Percentiles rank a stretch among this genome's conserved stretches.
These are phyloP conservation scores for Rhodamnia rubescens DNA, from an alignment of 345 rosid species.

Conservation along the genomic window DNA sequence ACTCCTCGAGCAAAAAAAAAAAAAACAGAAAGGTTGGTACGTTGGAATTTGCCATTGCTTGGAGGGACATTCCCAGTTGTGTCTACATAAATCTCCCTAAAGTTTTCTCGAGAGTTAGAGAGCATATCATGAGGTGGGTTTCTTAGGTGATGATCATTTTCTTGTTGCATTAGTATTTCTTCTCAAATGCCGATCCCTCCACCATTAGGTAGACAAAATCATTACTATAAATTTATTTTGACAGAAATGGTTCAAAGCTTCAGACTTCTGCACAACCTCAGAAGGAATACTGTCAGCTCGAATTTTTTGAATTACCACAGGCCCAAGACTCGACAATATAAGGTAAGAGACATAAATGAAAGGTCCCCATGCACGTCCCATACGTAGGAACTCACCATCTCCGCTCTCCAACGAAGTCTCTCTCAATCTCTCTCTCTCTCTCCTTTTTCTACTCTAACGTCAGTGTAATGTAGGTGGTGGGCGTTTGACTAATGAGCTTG, in stretches of 20 bases:
- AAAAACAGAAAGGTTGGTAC: background rate
- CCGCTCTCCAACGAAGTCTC: background rate
- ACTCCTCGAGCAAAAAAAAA: background rate
- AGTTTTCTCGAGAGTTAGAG: background rate
- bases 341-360: background rate
- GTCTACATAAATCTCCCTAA: background rate
- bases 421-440: background rate
- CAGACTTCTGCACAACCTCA: background rate
- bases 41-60: background rate
- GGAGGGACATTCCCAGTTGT: background rate
- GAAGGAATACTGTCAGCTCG: background rate
- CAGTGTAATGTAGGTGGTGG: background rate
- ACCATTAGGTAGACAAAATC: background rate
- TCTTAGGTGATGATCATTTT: background rate
- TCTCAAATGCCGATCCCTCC: background rate
- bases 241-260: background rate
- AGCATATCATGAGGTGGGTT: background rate
- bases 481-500: conserved; percentile 23
- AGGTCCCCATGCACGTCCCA: background rate
- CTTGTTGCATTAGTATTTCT: background rate
- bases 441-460: background rate
- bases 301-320: background rate
- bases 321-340: background rate
- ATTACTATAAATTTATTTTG: background rate
- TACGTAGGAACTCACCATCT: background rate